phyloP scores from a whole-genome alignment of 768 basidiomycete species.

The Cubamyces sp. region DNA sequence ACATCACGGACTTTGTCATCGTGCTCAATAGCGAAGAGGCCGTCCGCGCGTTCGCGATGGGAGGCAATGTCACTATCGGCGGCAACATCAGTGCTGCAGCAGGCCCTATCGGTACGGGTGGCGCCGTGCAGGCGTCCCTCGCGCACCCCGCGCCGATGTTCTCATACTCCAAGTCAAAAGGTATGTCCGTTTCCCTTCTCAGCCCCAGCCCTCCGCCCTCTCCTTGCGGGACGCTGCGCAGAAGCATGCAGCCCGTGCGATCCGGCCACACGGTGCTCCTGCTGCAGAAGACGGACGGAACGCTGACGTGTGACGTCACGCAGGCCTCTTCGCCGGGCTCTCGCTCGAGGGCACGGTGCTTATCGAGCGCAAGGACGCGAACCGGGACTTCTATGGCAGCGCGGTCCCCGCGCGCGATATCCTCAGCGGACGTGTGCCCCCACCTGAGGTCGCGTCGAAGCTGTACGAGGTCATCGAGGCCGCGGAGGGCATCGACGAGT shows the following conservation, averaged over 20 bases:
- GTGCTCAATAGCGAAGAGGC: slow-evolving; percentile 97
- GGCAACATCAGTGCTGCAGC: slow-evolving; percentile 85
- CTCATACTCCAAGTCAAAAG: slow-evolving; percentile 94
- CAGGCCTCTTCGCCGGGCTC: slow-evolving; percentile 92
- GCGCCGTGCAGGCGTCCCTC: slow-evolving; percentile 81
- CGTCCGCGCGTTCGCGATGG: slow-evolving; percentile 91
- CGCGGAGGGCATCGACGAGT: slow-evolving; percentile 91
- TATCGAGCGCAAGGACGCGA: slow-evolving; percentile 95
- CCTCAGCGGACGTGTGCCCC: slow-evolving; percentile 90
- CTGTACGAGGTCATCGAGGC: slow-evolving; percentile 97
- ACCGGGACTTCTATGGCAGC: slow-evolving; percentile 95
- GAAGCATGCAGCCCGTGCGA: not conserved
- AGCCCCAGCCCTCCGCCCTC: not conserved
- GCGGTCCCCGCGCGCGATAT: slow-evolving; percentile 88
- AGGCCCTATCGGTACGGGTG: slow-evolving; percentile 94
- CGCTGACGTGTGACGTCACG: slow-evolving; percentile 4
- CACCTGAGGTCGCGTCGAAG: slow-evolving; percentile 93
- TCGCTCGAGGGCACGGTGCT: slow-evolving; percentile 94
- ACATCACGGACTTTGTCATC: slow-evolving; percentile 94
- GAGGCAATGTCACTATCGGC: slow-evolving; percentile 95
- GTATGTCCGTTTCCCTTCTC: slow-evolving; percentile 43
- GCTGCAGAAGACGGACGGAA: not conserved
- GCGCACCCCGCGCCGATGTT: slow-evolving; percentile 98
- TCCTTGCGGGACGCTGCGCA: not conserved
- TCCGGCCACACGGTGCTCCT: no score